Conservation (phyloP, 2,329 filamentous ascomycete genomes). For the Claviceps maximensis region DNA sequence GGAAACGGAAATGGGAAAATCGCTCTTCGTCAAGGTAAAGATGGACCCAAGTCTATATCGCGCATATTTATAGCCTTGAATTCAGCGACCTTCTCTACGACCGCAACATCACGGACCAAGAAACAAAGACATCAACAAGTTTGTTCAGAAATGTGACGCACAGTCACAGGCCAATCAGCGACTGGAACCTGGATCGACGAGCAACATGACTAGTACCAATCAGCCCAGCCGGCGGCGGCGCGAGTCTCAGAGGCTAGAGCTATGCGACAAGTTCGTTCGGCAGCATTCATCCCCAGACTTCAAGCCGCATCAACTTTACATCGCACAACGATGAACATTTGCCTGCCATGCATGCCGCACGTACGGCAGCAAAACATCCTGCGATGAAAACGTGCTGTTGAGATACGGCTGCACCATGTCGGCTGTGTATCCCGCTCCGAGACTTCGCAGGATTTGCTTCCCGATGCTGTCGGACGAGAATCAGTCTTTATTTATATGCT, state of each 20-base stretch:
- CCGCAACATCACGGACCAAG: neutral
- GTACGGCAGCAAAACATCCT: constrained; percentile 26
- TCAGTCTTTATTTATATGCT: neutral
- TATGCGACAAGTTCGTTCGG: neutral
- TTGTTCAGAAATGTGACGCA: neutral
- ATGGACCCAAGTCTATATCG: too few relatives aligned
- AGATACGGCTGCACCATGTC: constrained; percentile 26
- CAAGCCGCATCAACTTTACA: constrained; percentile 8
- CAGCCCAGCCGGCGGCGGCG: too few relatives aligned
- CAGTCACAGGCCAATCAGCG: neutral
- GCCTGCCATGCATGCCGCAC: constrained; percentile 25
- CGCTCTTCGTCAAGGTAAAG: too few relatives aligned
- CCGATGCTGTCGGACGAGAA: constrained; percentile 20
- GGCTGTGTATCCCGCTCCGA: constrained; percentile 22
- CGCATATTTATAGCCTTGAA: neutral
- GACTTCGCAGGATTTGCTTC: constrained; percentile 21
- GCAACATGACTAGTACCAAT: too few relatives aligned
- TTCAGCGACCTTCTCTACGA: neutral
- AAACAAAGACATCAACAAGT: neutral
- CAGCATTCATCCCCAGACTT: too few relatives aligned
- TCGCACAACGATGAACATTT: constrained; percentile 22
- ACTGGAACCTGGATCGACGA: too few relatives aligned
- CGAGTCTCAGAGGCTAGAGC: too few relatives aligned
- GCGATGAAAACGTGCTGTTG: constrained; percentile 24
- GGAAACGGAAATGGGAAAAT: too few relatives aligned